Conservation (phyloP, 495 filamentous ascomycete genomes). For the Parathielavia hyrcaniae region DNA sequence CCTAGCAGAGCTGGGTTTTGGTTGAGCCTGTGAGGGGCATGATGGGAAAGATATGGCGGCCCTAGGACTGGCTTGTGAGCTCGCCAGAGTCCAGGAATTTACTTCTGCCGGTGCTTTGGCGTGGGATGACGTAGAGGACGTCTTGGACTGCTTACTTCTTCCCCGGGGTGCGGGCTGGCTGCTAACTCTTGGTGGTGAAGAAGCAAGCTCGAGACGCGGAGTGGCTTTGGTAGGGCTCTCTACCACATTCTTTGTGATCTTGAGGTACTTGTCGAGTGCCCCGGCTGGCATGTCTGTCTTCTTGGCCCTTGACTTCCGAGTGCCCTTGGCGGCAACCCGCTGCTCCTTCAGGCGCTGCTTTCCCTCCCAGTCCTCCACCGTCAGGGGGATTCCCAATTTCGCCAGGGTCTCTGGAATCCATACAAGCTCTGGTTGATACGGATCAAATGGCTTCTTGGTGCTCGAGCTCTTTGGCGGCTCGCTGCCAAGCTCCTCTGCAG, state of each 20-base stretch:
- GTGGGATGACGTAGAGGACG: constrained; percentile 21
- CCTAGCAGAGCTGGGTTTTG: constrained; percentile 8
- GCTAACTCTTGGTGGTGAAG: constrained; percentile 16
- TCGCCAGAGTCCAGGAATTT: constrained; percentile 43
- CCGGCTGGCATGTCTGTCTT: constrained; percentile 24
- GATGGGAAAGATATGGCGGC: constrained; percentile 21
- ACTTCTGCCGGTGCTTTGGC: constrained; percentile 23
- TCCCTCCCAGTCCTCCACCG: constrained; percentile 73
- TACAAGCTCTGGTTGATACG: constrained; percentile 59
- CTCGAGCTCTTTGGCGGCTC: constrained; percentile 29
- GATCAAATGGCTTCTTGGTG: constrained; percentile 53
- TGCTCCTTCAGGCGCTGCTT: constrained; percentile 45
- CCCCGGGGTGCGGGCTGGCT: constrained; percentile 2
- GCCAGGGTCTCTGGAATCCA: constrained; percentile 75
- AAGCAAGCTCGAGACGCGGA: neutral
- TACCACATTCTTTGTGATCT: constrained; percentile 31
- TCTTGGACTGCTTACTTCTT: constrained; percentile 34
- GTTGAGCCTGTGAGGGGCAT: constrained; percentile 7
- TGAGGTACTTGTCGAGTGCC: constrained; percentile 37
- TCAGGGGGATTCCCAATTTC: constrained; percentile 61
- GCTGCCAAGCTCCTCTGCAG: constrained; percentile 39
- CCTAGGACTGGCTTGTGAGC: constrained; percentile 36
- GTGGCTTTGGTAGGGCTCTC: constrained; percentile 5
- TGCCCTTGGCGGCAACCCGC: constrained; percentile 23
- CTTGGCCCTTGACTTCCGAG: constrained; percentile 27